Evolutionary conservation across 768 basidiomycete genomes (phyloP), one percentile per base, ranked within the genome.

Genomic region (Psilocybe tampanensis): DNA sequence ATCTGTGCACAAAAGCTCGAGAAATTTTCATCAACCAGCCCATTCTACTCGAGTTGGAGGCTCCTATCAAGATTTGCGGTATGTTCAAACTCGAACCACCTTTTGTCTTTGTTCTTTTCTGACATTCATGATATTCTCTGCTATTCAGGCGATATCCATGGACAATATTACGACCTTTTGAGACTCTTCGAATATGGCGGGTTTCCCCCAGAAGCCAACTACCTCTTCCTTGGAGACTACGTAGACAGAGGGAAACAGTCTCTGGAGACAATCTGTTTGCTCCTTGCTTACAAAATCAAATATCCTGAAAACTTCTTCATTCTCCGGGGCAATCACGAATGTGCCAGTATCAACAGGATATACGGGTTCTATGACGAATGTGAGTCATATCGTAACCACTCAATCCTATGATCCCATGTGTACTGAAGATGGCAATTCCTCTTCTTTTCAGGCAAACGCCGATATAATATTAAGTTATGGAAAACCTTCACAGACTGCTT

Each of bases 291-390:
- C 90, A 99, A 99, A 85, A 96, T 96, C 83, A 99, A 98, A 84
- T 99, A 98, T 81, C 96, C 96, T 51, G 96, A 99, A 86, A 99
- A 99, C 82, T 99, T 99, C 80, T 99, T 99, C 81, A 95, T 99
- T 73, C 85, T 99, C 60, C 82, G 96, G 67, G 96, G 96, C 66
- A 99, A 99, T 78, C 96, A 99, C 75, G 96, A 99, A 77, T 97
- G 96, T 71, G 96, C 96, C 63, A 94, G 93, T 74, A 98, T 99
- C 80, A 99, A 98, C 81, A 84, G 96, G 73, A 98, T 99, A 76
- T 99, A 99, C 76, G 96, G 96, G 56, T 99, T 99, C 79, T 99
- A 99, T 76, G 96, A 99, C 72, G 96, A 99, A 84, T 98, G 96
- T 96, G 67, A 66, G 93, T 85, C 24, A 26, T 54, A 43, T 47